Conservation (phyloP, 1,284 basidiomycete species). For the Xerocomus cyaneibrunnescens region DNA sequence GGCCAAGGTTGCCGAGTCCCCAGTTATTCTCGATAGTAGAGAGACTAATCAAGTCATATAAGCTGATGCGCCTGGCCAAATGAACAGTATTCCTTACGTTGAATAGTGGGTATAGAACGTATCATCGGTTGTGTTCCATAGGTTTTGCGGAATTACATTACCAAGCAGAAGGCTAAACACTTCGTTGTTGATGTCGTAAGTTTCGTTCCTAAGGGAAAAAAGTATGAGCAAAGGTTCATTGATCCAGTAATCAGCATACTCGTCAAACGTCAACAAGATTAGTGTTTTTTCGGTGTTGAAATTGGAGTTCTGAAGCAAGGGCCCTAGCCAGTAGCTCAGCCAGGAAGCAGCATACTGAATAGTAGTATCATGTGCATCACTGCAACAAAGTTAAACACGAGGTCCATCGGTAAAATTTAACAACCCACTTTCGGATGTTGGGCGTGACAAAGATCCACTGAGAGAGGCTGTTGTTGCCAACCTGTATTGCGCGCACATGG, state of each 20-base stretch:
- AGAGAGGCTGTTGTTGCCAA: conserved; percentile 46
- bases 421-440: conserved; percentile 44
- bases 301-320: conserved; percentile 45
- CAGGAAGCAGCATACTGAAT: conserved; percentile 50
- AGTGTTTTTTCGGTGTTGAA: conserved; percentile 55
- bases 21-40: conserved; percentile 68
- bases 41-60: conserved; percentile 32
- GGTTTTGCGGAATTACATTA: conserved; percentile 44
- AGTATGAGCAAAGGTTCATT: background rate
- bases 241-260: conserved; percentile 19
- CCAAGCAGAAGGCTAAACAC: conserved; percentile 54
- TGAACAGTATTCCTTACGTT: conserved; percentile 20
- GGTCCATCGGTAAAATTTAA: background rate
- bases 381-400: conserved; percentile 24
- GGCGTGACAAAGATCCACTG: conserved; percentile 68
- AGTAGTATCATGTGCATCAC: conserved; percentile 54
- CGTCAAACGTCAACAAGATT: conserved; percentile 56
- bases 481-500: conserved; percentile 9
- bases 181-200: conserved; percentile 45
- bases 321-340: conserved; percentile 54
- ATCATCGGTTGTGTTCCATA: conserved; percentile 49
- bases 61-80: background rate
- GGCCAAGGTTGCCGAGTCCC: conserved; percentile 58
- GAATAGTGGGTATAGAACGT: conserved; percentile 72
- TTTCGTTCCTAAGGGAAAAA: conserved; percentile 45